Evolutionary conservation across 306 rosid species (phyloP), one percentile per base, ranked within the genome.

Genomic region (Betula pendula): DNA sequence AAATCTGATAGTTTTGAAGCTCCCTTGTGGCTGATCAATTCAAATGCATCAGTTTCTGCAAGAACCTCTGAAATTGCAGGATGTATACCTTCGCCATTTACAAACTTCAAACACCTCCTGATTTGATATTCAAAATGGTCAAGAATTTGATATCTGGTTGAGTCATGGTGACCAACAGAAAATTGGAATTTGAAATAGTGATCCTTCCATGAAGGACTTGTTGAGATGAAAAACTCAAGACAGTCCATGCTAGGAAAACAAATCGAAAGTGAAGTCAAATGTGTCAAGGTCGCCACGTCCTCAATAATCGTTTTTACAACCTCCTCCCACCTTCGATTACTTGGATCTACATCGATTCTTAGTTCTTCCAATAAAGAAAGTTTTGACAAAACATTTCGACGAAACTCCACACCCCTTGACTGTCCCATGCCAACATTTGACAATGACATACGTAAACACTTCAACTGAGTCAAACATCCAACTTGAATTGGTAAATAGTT

Each of bases 361-460:
- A 79, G 50, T 78, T 83, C 86, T 79, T 83, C 86, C 56, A 83
- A 75, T 20, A 10, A 62, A 1, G 8, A 24, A 29, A 83, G 83
- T 15, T 24, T 75, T 63, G 68, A 71, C 40, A 83, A 79, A 12
- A 71, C 75, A 43, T 27, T 6, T 38, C 1, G 10, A 63, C 48
- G 19, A 60, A 9, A 12, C 3, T 60, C 8, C 40, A 9, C 67
- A 59, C 6, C 62, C 63, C 29, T 33, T 65, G 67, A 75, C 2
- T 27, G 20, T 19, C 40, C 38, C 52, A 5, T 14, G 52, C 29
- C 52, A 75, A 68, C 12, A 62, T 65, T 48, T 35, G 42, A 75
- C n/a, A 59, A 79, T 53, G 78, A 68, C 33, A 79, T 45, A 13
- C 80, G 65, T 6, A 83, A 17, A 29, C 83, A 79, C 17, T 70